Evolutionary conservation across 2,329 filamentous ascomycete genomes (phyloP).

Genomic region (Ophiostoma ulmi): DNA sequence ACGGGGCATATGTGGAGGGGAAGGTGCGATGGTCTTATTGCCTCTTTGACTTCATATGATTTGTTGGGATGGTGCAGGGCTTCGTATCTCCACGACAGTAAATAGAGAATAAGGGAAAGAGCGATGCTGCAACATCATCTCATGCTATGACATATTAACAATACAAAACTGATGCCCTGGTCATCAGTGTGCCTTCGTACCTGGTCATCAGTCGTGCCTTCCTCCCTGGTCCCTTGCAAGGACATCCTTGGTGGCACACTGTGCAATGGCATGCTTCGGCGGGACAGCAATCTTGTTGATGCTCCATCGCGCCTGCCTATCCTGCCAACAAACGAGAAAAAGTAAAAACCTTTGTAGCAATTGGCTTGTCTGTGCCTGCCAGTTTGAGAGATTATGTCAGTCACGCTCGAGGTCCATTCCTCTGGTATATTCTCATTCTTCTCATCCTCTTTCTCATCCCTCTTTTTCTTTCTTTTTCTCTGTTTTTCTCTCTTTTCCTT

Average conservation of each 20-base stretch:
- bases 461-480: slow-evolving; percentile 11
- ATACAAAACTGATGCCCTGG: not conserved
- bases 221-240: slow-evolving; percentile 19
- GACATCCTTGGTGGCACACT: slow-evolving; percentile 14
- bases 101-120: not conserved
- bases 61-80: not conserved
- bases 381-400: not conserved
- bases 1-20: not conserved
- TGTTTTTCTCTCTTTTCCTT: slow-evolving; percentile 1
- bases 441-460: slow-evolving; percentile 1
- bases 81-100: not conserved
- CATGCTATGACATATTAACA: not conserved
- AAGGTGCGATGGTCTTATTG: slow-evolving; percentile 1
- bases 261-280: slow-evolving; percentile 21
- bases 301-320: slow-evolving; percentile 23
- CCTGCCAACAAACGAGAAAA: slow-evolving; percentile 20
- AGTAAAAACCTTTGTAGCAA: not conserved
- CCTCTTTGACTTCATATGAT: not conserved
- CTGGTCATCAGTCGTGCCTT: slow-evolving; percentile 12
- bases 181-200: not conserved
- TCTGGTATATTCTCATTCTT: not conserved
- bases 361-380: not conserved
- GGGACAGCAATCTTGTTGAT: slow-evolving; percentile 22
- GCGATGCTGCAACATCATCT: not conserved
- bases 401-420: not conserved